Evolutionary conservation across 148 eudicot species (phyloP).

Genomic region (Chenopodium album): DNA sequence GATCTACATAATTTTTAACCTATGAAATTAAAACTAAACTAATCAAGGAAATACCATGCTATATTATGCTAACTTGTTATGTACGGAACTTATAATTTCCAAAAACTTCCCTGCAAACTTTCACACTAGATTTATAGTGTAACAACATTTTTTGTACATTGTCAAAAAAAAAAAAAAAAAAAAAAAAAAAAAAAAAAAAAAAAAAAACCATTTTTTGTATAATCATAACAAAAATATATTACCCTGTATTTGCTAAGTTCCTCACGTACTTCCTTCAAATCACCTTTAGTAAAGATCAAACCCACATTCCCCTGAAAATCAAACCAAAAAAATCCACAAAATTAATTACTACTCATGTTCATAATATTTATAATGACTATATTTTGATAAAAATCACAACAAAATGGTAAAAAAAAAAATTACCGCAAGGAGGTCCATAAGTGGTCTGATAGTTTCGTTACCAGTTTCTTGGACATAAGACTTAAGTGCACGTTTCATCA

Average conservation of each 20-base stretch:
- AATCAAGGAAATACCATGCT: too few relatives aligned
- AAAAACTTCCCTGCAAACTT: too few relatives aligned
- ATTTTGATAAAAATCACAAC: neutral
- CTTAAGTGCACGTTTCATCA: constrained; percentile 52
- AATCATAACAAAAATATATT: neutral
- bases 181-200: too few relatives aligned
- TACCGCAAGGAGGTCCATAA: constrained; percentile 38
- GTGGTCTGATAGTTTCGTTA: constrained; percentile 19
- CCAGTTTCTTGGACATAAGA: constrained; percentile 44
- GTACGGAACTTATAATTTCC: too few relatives aligned
- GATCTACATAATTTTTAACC: too few relatives aligned
- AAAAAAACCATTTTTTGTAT: too few relatives aligned
- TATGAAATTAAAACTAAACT: too few relatives aligned
- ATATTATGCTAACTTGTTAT: too few relatives aligned
- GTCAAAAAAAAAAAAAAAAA: too few relatives aligned
- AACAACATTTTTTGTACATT: too few relatives aligned
- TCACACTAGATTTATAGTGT: too few relatives aligned
- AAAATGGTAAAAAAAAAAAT: neutral
- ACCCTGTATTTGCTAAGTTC: constrained; percentile 54
- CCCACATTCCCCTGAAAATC: constrained; percentile 56
- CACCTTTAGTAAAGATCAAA: constrained; percentile 56
- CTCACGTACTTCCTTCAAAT: constrained; percentile 58
- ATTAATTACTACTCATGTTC: neutral
- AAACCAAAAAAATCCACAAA: constrained; percentile 9
- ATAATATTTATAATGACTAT: neutral